A percentile compares a stretch with the other conserved stretches of the same genome.
Evolutionary conservation across 2,329 filamentous ascomycete genomes (phyloP).

Genomic region (Trichoderma sp.): DNA sequence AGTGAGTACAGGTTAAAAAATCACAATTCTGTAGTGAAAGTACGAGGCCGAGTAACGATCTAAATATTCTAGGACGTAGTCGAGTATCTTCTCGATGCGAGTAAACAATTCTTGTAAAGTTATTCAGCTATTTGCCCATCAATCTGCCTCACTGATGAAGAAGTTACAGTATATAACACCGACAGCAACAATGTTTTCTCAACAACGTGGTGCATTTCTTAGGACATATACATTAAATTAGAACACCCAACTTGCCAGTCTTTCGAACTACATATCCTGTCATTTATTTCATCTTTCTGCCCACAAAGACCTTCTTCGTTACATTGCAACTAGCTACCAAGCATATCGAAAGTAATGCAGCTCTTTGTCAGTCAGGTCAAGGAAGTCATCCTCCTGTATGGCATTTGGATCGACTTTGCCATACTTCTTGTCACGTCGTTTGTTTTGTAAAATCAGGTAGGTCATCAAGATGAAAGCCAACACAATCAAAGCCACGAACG

Average conservation of each 20-base stretch:
- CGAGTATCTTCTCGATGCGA: neutral
- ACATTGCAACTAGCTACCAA: neutral
- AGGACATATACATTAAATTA: neutral
- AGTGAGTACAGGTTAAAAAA: neutral
- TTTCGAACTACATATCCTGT: neutral
- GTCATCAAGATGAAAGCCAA: neutral
- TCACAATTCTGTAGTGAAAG: neutral
- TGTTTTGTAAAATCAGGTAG: neutral
- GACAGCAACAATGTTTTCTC: neutral
- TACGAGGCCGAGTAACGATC: neutral
- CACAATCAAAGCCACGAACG: neutral
- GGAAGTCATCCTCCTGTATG: neutral
- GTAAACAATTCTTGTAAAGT: neutral
- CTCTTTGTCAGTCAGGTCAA: slow-evolving; percentile 15
- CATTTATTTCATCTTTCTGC: neutral
- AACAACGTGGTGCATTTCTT: neutral
- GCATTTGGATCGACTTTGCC: neutral
- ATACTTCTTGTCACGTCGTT: neutral
- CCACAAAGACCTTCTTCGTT: neutral
- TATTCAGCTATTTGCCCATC: neutral
- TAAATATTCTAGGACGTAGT: neutral
- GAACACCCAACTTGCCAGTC: neutral
- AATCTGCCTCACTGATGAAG: neutral
- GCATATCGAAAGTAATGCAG: slow-evolving; percentile 9
- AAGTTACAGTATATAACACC: neutral